Evolutionary conservation across 441 rosid genomes (phyloP), one percentile per base, ranked within the genome.

Genomic region (Capsella rubella): DNA sequence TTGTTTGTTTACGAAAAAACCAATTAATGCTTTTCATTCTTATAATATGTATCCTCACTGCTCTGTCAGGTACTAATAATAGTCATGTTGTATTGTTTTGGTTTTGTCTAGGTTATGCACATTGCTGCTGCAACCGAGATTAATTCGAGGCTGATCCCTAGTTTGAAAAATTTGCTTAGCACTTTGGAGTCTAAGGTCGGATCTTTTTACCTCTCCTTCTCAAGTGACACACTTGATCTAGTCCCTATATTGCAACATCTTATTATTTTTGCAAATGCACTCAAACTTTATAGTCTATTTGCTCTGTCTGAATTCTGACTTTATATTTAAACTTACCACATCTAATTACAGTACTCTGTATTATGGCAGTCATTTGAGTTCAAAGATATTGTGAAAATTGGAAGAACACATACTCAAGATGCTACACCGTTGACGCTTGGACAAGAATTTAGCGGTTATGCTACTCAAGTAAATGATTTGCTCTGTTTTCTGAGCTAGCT

Each of bases 341-440:
- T 27, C 16, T 53, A 21, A 21, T 21, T 7, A n/a, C n/a, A n/a
- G n/a, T n/a, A 8, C 18, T 50, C 14, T 7, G 21, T 61, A 65
- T 39, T 14, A 21, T 47, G 53, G 16, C 83, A 94, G 98, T 82
- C 93, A 13, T 34, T 76, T 57, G 97, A 94, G 75, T 94, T 94
- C 78, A 78, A 86, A 68, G 97, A 89, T 66, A 91, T 91, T 69
- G 96, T 94, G 53, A 94, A 94, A 84, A 91, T 91, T 74, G 98
- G 98, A 64, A 87, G 97, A 58, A 94, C 98, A n/a, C 98, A 91
- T 75, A 94, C 97, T 79, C 98, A 91, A 82, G 98, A 94, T 79
- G 95, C 97, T 13, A 94, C 98, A 66, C 98, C 97, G 64, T 84
- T 94, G 89, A 94, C 98, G 6, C 84, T 94, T 11, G 98, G 97